These are phyloP conservation scores for Blastobotrys ciferrii DNA, from an alignment of 1,139 yeast species.

Conservation along the genomic window DNA sequence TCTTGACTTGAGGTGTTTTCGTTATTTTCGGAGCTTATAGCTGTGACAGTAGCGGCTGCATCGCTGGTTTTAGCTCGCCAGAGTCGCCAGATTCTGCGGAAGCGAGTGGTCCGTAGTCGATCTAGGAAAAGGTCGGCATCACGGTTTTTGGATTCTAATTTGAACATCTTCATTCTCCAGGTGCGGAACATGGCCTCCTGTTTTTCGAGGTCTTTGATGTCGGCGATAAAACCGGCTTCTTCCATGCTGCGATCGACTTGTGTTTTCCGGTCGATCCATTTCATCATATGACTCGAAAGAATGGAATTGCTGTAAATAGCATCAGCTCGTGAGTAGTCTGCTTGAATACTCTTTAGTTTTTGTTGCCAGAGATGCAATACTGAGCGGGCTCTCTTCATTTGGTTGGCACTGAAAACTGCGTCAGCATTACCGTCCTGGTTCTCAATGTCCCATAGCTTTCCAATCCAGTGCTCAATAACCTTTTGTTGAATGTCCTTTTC, in stretches of 20 bases:
- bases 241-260: constrained; percentile 12
- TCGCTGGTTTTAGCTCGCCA: constrained; percentile 26
- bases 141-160: constrained; percentile 24
- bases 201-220: constrained; percentile 14
- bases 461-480: constrained; percentile 12
- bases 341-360: background rate
- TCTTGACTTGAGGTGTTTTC: constrained; percentile 2
- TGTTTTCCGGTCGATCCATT: constrained; percentile 13
- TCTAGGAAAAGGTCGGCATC: constrained; percentile 27
- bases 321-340: constrained; percentile 10
- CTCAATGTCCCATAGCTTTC: constrained; percentile 1
- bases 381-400: background rate
- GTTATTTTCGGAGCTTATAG: constrained; percentile 6
- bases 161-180: constrained; percentile 30
- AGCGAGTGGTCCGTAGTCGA: constrained; percentile 22
- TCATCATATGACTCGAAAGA: constrained; percentile 3
- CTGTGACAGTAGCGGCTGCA: constrained; percentile 8
- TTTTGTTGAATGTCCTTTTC: background rate
- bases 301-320: constrained; percentile 11
- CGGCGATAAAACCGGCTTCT: constrained; percentile 19
- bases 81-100: constrained; percentile 25
- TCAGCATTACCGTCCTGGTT: constrained; percentile 7
- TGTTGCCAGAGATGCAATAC: background rate
- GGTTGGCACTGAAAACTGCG: constrained; percentile 1
- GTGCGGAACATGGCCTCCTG: constrained; percentile 23